These are phyloP conservation scores for Xylaria nigripes DNA, from an alignment of 495 filamentous ascomycete genomes.

Conservation along the genomic window DNA sequence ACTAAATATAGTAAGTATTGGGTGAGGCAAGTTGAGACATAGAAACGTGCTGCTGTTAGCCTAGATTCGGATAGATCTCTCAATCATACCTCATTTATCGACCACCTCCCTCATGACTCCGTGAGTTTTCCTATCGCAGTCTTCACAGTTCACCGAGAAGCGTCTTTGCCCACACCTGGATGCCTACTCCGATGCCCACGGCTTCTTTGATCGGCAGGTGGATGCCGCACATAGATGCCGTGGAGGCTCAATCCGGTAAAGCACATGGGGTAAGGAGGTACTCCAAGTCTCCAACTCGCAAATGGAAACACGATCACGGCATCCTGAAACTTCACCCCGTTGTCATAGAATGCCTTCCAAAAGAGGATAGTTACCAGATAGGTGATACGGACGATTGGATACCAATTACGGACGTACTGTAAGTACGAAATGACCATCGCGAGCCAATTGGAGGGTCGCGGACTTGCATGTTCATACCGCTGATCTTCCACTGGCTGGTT, in stretches of 20 bases:
- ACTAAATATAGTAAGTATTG: too few species aligned
- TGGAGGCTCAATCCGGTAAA: neutral
- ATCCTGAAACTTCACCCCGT: neutral
- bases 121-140: too few species aligned
- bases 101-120: too few species aligned
- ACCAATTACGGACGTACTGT: neutral
- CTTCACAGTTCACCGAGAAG: too few species aligned
- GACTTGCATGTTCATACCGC: slow-evolving; percentile 2
- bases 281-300: neutral
- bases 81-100: too few species aligned
- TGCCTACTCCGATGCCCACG: neutral
- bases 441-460: slow-evolving; percentile 1
- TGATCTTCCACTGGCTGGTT: neutral
- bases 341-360: neutral
- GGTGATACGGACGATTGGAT: neutral
- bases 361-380: neutral
- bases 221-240: too few species aligned
- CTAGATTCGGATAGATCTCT: too few species aligned
- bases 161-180: neutral
- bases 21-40: too few species aligned
- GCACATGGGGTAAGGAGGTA: neutral
- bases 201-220: slow-evolving; percentile 8
- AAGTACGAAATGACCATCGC: neutral
- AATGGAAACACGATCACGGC: neutral
- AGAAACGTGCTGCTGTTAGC: too few species aligned